Evolutionary conservation across 257 asterid genomes (phyloP).

Genomic region (Linaria vulgaris): DNA sequence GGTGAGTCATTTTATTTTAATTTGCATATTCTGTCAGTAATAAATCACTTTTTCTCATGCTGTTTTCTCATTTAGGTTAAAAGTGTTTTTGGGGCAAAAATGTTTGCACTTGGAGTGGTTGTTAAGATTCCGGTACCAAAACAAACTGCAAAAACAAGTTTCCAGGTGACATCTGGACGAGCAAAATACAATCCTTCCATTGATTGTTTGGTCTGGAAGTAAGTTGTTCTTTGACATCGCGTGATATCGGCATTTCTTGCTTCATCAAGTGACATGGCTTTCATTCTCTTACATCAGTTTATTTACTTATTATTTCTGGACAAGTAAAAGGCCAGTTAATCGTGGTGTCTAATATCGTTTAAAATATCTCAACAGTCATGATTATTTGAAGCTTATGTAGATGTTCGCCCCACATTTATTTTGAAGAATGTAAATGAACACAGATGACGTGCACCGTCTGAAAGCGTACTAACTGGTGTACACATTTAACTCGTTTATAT

Average conservation of each 20-base stretch:
- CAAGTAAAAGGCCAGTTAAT: too few species aligned
- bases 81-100: slow-evolving; percentile 98
- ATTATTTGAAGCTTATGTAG: too few species aligned
- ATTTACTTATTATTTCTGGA: background rate
- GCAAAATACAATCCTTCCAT: slow-evolving; percentile 95
- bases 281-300: slow-evolving; percentile 16
- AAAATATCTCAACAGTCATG: too few species aligned
- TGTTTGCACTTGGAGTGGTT: slow-evolving; percentile 99
- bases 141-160: slow-evolving; percentile 97
- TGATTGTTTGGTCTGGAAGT: slow-evolving; percentile 99
- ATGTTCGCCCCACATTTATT: too few species aligned
- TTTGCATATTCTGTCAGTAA: background rate
- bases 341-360: too few species aligned
- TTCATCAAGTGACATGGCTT: background rate
- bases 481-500: too few species aligned
- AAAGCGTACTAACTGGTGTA: too few species aligned
- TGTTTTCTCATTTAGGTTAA: slow-evolving; percentile 64
- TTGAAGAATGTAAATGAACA: too few species aligned
- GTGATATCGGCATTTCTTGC: slow-evolving; percentile 15
- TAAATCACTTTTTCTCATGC: slow-evolving; percentile 3
- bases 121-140: slow-evolving; percentile 98
- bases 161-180: slow-evolving; percentile 97
- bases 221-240: slow-evolving; percentile 38
- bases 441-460: too few species aligned
- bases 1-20: slow-evolving; percentile 53